Evolutionary conservation across 495 filamentous ascomycete genomes (phyloP), one percentile per base, ranked within the genome.

Genomic region (Penicillium argentinense): DNA sequence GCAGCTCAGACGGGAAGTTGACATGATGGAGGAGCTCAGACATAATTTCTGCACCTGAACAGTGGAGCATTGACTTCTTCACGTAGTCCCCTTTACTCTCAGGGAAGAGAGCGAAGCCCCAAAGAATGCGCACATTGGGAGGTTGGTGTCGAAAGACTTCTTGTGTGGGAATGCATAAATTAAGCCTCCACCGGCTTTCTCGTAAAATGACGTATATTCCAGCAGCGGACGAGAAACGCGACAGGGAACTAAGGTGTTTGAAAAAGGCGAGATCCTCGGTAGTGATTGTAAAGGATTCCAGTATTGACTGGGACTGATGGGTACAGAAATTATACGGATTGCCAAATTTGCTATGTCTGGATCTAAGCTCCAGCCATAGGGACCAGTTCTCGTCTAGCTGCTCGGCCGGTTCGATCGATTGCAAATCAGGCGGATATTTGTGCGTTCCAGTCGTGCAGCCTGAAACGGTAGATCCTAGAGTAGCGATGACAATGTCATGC

Each of bases 241-340:
- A 33, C 39, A 57, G 52, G 5, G 49, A 47, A 14, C 43, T 38
- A 5, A 64, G 28, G 19, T 43, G 34, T 0, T 51, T 29, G 19
- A 66, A 36, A 40, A 68, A 56, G 8, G 40, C 44, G 2, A 47
- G 32, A 22, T 54, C 40, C 19, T 53, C 60, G 19, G 64, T 59
- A 2, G 68, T 72, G n/a, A 67, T 55, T 18, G 68, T 72, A 46
- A 70, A 68, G 11, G 65, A 66, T 17, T 60, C 59, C 48, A 68
- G 54, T 9, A 54, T 56, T 3, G 59, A 62, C 34, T 72, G 59
- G 4, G 37, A 13, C 16, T 49, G 36, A 8, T 58, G 53, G 3
- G 60, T 54, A 38, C 51, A 62, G 59, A 71, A 72, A 39, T 52
- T 63, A 5, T 57, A 49, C 1, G 69, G 67, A 30, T 69, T 60